Base-by-base conservation (phyloP, 495 filamentous ascomycete genomes). In the Aspergillus ostianus region DNA sequence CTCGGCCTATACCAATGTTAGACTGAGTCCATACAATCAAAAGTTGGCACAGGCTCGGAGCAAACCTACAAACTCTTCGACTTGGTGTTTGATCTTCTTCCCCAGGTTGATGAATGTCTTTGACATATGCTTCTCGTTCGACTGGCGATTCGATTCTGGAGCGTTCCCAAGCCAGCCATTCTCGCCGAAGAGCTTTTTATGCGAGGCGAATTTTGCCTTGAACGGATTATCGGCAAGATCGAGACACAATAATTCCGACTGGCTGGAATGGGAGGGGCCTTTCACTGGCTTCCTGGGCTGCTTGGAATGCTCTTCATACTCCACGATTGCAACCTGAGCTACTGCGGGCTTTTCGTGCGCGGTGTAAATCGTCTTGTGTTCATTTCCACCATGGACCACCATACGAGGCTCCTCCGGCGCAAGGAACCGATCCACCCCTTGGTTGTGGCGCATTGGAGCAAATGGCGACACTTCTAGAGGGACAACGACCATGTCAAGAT, bases 121-220 rank as follows among this genome's bases (percentile, higher is more conserved):
- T 46, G 76, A 73, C 49, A 72, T 77, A 23, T 63, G 61, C 53
- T 69, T 66, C 4, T 60, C 59, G 45, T 47, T 66, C 52, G 64
- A 60, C 19, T 63, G 41, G 19, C 64, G 65, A 29, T 67, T 74
- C 69, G 67, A 53, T 41, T 68, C 73, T 20, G 62, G 66, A 17
- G 66, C 73, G 45, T 68, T 68, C 41, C 78, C 78, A 49, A 84
- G 76, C 76, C 76, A 83, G 50, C 82, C 82, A 26, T 77, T 69
- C 30, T 77, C 68, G 2, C 82, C 82, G 57, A 85, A 84, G 54
- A 85, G 68, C 54, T 79, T 79, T 66, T 84, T 85, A 68, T 75
- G 41, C n/a, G 60, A 55, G 17, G 52, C 30, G 5, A 47, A 45
- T 27, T 48, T 23, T 49, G 32, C 21, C n/a, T 20, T 29, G 41